These are phyloP conservation scores for Melanogaster broomeanus DNA, from an alignment of 768 basidiomycete species.

Conservation along the genomic window DNA sequence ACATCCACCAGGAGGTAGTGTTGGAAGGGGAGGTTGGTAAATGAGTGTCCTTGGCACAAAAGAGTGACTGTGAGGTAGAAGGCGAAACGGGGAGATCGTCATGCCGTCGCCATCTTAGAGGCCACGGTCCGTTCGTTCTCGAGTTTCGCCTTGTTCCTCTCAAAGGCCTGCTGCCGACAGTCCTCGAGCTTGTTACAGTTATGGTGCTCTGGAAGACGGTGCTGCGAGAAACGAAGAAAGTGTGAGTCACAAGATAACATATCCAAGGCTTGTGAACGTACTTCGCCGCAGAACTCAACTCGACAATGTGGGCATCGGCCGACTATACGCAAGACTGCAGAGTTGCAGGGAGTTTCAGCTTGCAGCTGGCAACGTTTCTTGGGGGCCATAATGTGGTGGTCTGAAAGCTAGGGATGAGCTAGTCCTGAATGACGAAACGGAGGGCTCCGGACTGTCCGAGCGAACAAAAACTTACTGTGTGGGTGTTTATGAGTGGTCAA, in stretches of 20 bases:
- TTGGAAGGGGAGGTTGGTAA: not conserved
- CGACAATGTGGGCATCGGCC: slow-evolving; percentile 85
- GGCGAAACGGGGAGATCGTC: slow-evolving; percentile 20
- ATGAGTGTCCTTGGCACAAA: too few species aligned
- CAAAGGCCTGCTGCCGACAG: slow-evolving; percentile 86
- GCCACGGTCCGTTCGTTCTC: slow-evolving; percentile 88
- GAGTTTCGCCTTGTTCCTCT: slow-evolving; percentile 83
- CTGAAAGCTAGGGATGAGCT: not conserved
- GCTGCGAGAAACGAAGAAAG: slow-evolving; percentile 45
- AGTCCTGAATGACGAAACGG: not conserved
- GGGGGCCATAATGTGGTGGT: slow-evolving; percentile 58
- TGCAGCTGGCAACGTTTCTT: slow-evolving; percentile 88
- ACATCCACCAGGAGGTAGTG: slow-evolving; percentile 1
- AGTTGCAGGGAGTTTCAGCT: slow-evolving; percentile 57
- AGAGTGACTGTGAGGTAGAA: slow-evolving; percentile 21
- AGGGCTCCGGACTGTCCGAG: not conserved
- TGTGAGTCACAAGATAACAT: slow-evolving; percentile 10
- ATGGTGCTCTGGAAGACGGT: slow-evolving; percentile 89
- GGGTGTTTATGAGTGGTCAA: not conserved
- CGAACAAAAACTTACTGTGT: not conserved
- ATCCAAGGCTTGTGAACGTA: slow-evolving; percentile 38
- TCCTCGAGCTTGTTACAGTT: slow-evolving; percentile 80
- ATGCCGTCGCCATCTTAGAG: slow-evolving; percentile 84
- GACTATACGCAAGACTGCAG: slow-evolving; percentile 79
- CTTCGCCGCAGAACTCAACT: slow-evolving; percentile 73